These are phyloP conservation scores for Chrysanthemum lavandulifolium DNA, from an alignment of 129 eudicot genomes.

Conservation along the genomic window DNA sequence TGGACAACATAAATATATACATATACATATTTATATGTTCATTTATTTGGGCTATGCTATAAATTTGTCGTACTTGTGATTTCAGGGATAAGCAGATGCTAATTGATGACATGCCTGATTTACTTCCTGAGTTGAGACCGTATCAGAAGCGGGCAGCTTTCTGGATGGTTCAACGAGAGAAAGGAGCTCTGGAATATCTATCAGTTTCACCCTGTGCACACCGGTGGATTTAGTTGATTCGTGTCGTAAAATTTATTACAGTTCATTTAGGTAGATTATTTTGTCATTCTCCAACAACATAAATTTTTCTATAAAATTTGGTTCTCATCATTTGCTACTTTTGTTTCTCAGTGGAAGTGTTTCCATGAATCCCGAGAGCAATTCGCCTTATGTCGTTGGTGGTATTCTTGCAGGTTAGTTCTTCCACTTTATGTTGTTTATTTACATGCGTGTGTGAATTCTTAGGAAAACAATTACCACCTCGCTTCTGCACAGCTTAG, in stretches of 20 bases:
- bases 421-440: slow-evolving; percentile 1
- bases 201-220: slow-evolving; percentile 68
- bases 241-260: slow-evolving; percentile 69
- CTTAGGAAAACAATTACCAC: background rate
- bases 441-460: background rate
- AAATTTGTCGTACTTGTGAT: background rate
- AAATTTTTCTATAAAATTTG: slow-evolving; percentile 1
- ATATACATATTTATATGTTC: slow-evolving; percentile 12
- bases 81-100: slow-evolving; percentile 72
- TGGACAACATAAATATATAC: background rate
- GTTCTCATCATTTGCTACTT: slow-evolving; percentile 18
- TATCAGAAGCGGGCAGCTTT: slow-evolving; percentile 94
- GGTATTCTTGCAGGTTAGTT: slow-evolving; percentile 97
- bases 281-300: background rate
- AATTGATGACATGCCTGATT: slow-evolving; percentile 69
- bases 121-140: slow-evolving; percentile 90
- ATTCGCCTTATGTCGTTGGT: slow-evolving; percentile 57
- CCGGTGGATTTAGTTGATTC: slow-evolving; percentile 82
- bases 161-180: slow-evolving; percentile 96
- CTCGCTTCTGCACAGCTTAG: background rate
- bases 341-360: slow-evolving; percentile 65
- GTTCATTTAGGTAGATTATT: slow-evolving; percentile 73
- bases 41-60: slow-evolving; percentile 15
- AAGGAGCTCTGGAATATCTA: slow-evolving; percentile 38
- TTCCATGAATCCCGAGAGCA: slow-evolving; percentile 53